A percentile compares a stretch with the other conserved stretches of the same genome.
These are phyloP conservation scores for Cladosporium velox DNA, from an alignment of 2,329 filamentous ascomycete genomes.

Conservation along the genomic window DNA sequence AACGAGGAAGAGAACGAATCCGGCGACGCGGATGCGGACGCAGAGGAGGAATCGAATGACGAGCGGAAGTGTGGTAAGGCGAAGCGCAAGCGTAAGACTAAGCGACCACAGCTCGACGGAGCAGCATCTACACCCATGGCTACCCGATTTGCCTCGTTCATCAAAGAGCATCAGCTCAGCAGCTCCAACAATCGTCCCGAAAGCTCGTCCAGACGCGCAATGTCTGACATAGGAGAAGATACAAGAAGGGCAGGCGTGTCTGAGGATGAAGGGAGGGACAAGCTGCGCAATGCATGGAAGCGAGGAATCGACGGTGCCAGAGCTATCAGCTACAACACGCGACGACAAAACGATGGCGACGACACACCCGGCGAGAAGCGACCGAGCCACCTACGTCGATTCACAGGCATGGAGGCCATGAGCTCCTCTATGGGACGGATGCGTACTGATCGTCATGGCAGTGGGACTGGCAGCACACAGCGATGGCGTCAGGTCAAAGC, in stretches of 20 bases:
- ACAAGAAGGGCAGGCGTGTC: slow-evolving; percentile 48
- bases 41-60: slow-evolving; percentile 62
- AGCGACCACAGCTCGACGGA: slow-evolving; percentile 57
- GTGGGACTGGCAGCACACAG: slow-evolving; percentile 60
- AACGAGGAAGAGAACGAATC: slow-evolving; percentile 62
- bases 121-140: slow-evolving; percentile 60
- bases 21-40: slow-evolving; percentile 71
- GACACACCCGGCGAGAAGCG: slow-evolving; percentile 41
- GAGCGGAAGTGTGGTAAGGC: slow-evolving; percentile 20
- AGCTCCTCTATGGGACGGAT: slow-evolving; percentile 45
- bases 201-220: slow-evolving; percentile 57
- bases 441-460: slow-evolving; percentile 49
- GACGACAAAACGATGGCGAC: slow-evolving; percentile 31
- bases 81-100: slow-evolving; percentile 54
- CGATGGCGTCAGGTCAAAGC: slow-evolving; percentile 94
- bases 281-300: slow-evolving; percentile 50
- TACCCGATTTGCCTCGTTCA: slow-evolving; percentile 53
- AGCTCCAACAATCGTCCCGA: slow-evolving; percentile 60
- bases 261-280: slow-evolving; percentile 53
- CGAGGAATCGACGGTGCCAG: slow-evolving; percentile 50
- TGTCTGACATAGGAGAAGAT: slow-evolving; percentile 46
- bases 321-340: slow-evolving; percentile 47
- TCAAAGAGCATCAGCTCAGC: slow-evolving; percentile 46
- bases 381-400: slow-evolving; percentile 48
- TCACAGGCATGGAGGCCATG: slow-evolving; percentile 48